A percentile compares a stretch with the other conserved stretches of the same genome.
phyloP scores from a whole-genome alignment of 805 yeast species.

The Diddensiella santjacobensis region DNA sequence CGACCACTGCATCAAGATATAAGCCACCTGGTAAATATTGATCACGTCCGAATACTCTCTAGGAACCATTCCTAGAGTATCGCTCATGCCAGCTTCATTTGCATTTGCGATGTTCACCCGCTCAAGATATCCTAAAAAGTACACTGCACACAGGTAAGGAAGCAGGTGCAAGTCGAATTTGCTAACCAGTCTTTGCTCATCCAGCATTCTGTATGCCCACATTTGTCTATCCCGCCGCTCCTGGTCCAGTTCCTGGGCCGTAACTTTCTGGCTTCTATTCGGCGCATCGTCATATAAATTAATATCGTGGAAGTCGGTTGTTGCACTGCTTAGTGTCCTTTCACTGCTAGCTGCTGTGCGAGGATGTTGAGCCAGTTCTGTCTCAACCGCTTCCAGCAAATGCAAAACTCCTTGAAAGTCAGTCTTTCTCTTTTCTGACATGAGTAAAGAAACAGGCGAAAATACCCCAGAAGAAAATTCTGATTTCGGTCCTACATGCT shows the following conservation, averaged over 20 bases:
- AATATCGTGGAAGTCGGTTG: slow-evolving; percentile 1
- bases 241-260: background rate
- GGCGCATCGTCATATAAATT: slow-evolving; percentile 3
- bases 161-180: slow-evolving; percentile 43
- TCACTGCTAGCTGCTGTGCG: background rate
- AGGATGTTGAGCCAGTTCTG: background rate
- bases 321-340: background rate
- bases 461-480: no score
- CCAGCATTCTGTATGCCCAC: slow-evolving; percentile 7
- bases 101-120: slow-evolving; percentile 53
- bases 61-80: slow-evolving; percentile 40
- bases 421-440: background rate
- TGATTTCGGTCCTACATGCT: no score
- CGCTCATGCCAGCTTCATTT: slow-evolving; percentile 46
- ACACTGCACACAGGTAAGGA: slow-evolving; percentile 44
- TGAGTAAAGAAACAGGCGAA: background rate
- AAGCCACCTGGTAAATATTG: slow-evolving; percentile 46
- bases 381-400: slow-evolving; percentile 2
- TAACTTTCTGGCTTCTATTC: no score
- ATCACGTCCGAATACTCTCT: slow-evolving; percentile 43
- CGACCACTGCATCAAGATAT: slow-evolving; percentile 43
- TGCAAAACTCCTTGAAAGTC: slow-evolving; percentile 4
- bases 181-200: slow-evolving; percentile 25
- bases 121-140: slow-evolving; percentile 47
- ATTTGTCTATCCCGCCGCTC: background rate